Percentiles rank a stretch among this genome's conserved stretches.
Evolutionary conservation across 2,329 filamentous ascomycete species (phyloP).

Genomic region (Harringtonia aguacate): DNA sequence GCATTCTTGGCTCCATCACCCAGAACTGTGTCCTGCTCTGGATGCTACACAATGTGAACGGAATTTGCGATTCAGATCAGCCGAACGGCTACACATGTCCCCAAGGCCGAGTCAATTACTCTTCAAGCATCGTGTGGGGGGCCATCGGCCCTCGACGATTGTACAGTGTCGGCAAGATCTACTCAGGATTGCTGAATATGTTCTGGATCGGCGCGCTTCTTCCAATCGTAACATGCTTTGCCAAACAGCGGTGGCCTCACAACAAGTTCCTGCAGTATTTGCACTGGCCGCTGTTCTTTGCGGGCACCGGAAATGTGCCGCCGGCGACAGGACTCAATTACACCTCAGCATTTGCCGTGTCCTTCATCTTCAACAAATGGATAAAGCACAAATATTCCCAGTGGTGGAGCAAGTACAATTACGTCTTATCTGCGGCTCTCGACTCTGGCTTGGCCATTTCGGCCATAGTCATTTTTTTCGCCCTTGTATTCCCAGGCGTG

Average conservation of each 20-base stretch:
- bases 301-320: slow-evolving; percentile 24
- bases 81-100: slow-evolving; percentile 37
- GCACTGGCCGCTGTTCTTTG: slow-evolving; percentile 23
- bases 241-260: slow-evolving; percentile 20
- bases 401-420: slow-evolving; percentile 35
- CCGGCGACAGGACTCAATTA: slow-evolving; percentile 24
- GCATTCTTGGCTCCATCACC: slow-evolving; percentile 31
- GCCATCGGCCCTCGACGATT: slow-evolving; percentile 37
- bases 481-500: slow-evolving; percentile 17
- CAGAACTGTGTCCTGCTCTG: slow-evolving; percentile 24
- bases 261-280: slow-evolving; percentile 19
- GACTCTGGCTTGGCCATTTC: slow-evolving; percentile 20
- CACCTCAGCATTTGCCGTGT: slow-evolving; percentile 28
- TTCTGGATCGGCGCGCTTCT: slow-evolving; percentile 36
- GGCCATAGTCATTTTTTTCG: slow-evolving; percentile 23
- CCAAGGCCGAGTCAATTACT: slow-evolving; percentile 33
- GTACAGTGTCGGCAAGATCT: slow-evolving; percentile 33
- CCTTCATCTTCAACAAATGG: slow-evolving; percentile 31
- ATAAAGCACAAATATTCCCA: slow-evolving; percentile 28
- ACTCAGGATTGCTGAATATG: slow-evolving; percentile 35
- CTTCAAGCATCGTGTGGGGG: slow-evolving; percentile 36
- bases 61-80: slow-evolving; percentile 27
- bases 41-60: slow-evolving; percentile 24
- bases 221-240: slow-evolving; percentile 27
- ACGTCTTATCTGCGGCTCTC: slow-evolving; percentile 20